A percentile compares a stretch with the other conserved stretches of the same genome.
These are phyloP conservation scores for Zygotorulaspora florentina DNA, from an alignment of 805 yeast genomes.

Conservation along the genomic window DNA sequence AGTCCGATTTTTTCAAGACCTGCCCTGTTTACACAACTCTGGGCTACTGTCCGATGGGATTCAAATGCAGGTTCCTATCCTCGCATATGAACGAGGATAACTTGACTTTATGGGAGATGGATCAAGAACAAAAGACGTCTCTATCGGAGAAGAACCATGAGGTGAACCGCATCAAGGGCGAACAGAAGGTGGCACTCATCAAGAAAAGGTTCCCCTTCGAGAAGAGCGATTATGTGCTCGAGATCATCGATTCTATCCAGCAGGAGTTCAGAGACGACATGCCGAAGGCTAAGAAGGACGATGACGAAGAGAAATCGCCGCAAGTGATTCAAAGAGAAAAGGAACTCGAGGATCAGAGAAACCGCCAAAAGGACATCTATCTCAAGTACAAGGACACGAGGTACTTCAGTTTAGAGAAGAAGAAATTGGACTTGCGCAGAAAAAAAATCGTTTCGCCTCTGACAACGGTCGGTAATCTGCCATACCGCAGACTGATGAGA, in stretches of 20 bases:
- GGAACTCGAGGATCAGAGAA: slow-evolving; percentile 33
- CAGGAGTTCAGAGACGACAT: slow-evolving; percentile 35
- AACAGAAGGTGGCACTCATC: slow-evolving; percentile 34
- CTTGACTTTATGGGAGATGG: slow-evolving; percentile 37
- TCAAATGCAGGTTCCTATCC: slow-evolving; percentile 86
- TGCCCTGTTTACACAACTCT: slow-evolving; percentile 82
- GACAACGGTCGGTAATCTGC: slow-evolving; percentile 96
- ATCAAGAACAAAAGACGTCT: slow-evolving; percentile 31
- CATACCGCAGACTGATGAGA: slow-evolving; percentile 90
- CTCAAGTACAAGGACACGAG: slow-evolving; percentile 67
- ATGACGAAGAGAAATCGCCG: slow-evolving; percentile 29
- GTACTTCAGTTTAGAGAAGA: slow-evolving; percentile 77
- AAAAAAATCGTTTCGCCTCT: slow-evolving; percentile 92
- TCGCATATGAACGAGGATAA: slow-evolving; percentile 57
- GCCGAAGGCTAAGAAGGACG: slow-evolving; percentile 26
- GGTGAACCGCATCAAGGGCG: slow-evolving; percentile 55
- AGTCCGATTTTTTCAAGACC: slow-evolving; percentile 40
- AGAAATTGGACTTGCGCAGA: slow-evolving; percentile 55
- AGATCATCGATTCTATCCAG: slow-evolving; percentile 60
- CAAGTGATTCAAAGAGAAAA: slow-evolving; percentile 25
- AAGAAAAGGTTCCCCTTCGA: slow-evolving; percentile 58
- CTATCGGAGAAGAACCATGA: slow-evolving; percentile 45
- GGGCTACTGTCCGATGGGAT: slow-evolving; percentile 90
- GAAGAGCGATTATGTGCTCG: slow-evolving; percentile 52
- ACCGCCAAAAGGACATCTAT: slow-evolving; percentile 31